phyloP scores from a whole-genome alignment of 768 basidiomycete genomes.

The Ephemerocybe angulata region DNA sequence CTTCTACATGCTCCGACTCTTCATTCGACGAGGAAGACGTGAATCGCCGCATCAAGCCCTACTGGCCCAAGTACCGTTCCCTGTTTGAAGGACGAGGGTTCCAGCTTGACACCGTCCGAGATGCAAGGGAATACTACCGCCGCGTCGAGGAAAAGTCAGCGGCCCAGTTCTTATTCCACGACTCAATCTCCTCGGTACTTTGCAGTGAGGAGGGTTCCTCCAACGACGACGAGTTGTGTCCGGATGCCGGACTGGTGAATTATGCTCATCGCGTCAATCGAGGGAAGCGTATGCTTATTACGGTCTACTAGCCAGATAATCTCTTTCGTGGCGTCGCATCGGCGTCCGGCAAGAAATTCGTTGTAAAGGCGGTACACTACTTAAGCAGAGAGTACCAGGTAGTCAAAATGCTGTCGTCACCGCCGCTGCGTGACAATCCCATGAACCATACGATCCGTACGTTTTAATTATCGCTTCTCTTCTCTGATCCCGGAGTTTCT shows the following conservation, averaged over 20 bases:
- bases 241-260: constrained; percentile 66
- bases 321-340: constrained; percentile 64
- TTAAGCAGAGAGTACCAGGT: constrained; percentile 61
- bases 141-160: constrained; percentile 15
- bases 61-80: constrained; percentile 55
- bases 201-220: constrained; percentile 11
- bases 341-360: constrained; percentile 47
- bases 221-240: constrained; percentile 58
- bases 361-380: constrained; percentile 67
- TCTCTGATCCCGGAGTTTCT: neutral
- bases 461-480: constrained; percentile 22
- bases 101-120: constrained; percentile 64
- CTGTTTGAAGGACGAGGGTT: constrained; percentile 51
- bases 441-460: constrained; percentile 78
- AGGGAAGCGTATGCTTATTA: constrained; percentile 5
- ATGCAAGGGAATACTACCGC: constrained; percentile 59
- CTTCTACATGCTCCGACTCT: constrained; percentile 45
- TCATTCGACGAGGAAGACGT: constrained; percentile 57
- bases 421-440: constrained; percentile 50
- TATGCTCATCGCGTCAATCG: constrained; percentile 11
- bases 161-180: constrained; percentile 13
- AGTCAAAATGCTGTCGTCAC: constrained; percentile 51
- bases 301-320: constrained; percentile 55
- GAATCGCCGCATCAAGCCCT: constrained; percentile 56
- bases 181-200: constrained; percentile 8